phyloP scores from a whole-genome alignment of 805 yeast genomes.

The Ogataea polymorpha region DNA sequence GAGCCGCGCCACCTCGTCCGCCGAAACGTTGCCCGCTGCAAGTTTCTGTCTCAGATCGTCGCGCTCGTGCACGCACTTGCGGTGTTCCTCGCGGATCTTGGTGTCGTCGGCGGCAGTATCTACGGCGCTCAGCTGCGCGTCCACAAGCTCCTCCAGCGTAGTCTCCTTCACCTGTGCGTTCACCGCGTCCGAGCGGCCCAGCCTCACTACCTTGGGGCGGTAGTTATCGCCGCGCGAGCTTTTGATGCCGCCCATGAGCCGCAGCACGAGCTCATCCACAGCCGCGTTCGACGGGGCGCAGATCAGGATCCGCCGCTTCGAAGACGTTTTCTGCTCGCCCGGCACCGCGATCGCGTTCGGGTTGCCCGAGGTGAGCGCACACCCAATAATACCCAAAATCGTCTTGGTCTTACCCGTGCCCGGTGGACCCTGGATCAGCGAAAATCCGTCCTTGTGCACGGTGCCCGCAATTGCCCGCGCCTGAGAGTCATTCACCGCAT shows the following conservation, averaged over 20 bases:
- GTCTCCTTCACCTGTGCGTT: constrained; percentile 77
- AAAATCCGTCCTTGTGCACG: constrained; percentile 66
- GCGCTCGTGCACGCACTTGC: constrained; percentile 53
- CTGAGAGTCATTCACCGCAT: constrained; percentile 80
- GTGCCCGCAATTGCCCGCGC: constrained; percentile 85
- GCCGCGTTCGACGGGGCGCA: constrained; percentile 99
- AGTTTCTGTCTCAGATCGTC: constrained; percentile 47
- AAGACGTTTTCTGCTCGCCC: constrained; percentile 6
- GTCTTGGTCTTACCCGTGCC: constrained; percentile 99
- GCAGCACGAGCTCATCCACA: constrained; percentile 87
- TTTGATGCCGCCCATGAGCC: constrained; percentile 71
- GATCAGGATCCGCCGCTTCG: constrained; percentile 61
- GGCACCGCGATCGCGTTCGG: constrained; percentile 11
- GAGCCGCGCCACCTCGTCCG: constrained; percentile 45
- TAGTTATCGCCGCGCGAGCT: constrained; percentile 51
- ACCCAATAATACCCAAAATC: constrained; percentile 85
- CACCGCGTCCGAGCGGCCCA: constrained; percentile 88
- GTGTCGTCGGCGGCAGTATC: constrained; percentile 40
- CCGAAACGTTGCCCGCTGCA: constrained; percentile 24
- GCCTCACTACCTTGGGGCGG: constrained; percentile 70
- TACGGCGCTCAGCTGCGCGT: constrained; percentile 46
- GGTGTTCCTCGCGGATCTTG: constrained; percentile 48
- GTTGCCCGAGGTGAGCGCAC: constrained; percentile 47
- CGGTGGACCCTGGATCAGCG: constrained; percentile 97
- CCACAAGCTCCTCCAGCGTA: constrained; percentile 84